These are phyloP conservation scores for Auricularia auricula-judae DNA, from an alignment of 768 basidiomycete genomes.

Conservation along the genomic window DNA sequence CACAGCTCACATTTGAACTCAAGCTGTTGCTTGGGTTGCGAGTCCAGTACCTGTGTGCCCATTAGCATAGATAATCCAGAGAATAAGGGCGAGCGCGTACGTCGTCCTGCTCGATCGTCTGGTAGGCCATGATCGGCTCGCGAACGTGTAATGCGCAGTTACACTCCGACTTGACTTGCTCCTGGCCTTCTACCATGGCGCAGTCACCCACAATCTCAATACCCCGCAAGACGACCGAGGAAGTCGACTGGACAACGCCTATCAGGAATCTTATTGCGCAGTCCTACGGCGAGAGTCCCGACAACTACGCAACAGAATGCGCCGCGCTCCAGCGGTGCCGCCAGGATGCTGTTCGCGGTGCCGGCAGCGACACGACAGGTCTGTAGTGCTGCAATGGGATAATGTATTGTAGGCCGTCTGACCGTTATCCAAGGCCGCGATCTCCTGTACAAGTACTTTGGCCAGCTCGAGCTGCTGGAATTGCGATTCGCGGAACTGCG, in stretches of 20 bases:
- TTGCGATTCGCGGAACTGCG: slow-evolving; percentile 93
- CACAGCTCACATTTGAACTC: slow-evolving; percentile 55
- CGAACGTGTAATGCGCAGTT: neutral
- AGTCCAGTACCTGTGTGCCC: slow-evolving; percentile 21
- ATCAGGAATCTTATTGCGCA: slow-evolving; percentile 79
- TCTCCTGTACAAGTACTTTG: slow-evolving; percentile 97
- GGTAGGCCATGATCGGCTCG: slow-evolving; percentile 50
- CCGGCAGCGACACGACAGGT: slow-evolving; percentile 91
- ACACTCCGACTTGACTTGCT: neutral
- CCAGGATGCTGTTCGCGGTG: slow-evolving; percentile 92
- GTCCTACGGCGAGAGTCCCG: slow-evolving; percentile 89
- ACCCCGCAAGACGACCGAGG: slow-evolving; percentile 88
- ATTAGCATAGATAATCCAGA: neutral
- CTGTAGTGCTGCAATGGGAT: slow-evolving; percentile 16
- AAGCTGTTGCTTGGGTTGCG: slow-evolving; percentile 50
- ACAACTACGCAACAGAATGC: slow-evolving; percentile 77
- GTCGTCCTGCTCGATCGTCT: slow-evolving; percentile 61
- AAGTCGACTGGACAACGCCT: slow-evolving; percentile 91
- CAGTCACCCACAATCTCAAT: slow-evolving; percentile 85
- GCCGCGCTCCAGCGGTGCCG: slow-evolving; percentile 78
- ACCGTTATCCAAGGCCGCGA: slow-evolving; percentile 53
- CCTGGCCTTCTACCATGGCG: slow-evolving; percentile 33
- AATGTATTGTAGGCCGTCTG: neutral
- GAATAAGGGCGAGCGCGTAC: slow-evolving; percentile 21
- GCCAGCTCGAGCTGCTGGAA: slow-evolving; percentile 94